These are phyloP conservation scores for Exophiala sp. DNA, from an alignment of 2,329 filamentous ascomycete genomes.

Conservation along the genomic window DNA sequence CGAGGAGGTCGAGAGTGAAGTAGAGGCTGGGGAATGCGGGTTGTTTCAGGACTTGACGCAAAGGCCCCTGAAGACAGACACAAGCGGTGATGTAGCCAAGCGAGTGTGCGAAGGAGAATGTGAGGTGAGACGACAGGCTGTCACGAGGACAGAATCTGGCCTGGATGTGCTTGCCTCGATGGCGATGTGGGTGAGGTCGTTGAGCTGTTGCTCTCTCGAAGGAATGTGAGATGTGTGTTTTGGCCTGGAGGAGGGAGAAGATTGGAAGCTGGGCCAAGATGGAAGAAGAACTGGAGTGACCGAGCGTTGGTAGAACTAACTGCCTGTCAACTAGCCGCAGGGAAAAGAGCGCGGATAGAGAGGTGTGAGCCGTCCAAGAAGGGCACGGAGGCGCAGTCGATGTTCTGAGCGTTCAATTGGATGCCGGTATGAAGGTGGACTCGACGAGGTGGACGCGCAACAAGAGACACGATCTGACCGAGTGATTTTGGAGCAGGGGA, in stretches of 20 bases:
- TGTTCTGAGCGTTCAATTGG: neutral
- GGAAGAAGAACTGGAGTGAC: slow-evolving; percentile 1
- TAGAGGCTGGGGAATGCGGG: slow-evolving; percentile 20
- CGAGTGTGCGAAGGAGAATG: slow-evolving; percentile 16
- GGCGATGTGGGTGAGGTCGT: slow-evolving; percentile 20
- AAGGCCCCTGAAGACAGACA: slow-evolving; percentile 14
- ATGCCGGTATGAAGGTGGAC: neutral
- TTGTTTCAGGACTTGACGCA: slow-evolving; percentile 21
- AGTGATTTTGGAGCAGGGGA: neutral
- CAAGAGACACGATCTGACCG: neutral
- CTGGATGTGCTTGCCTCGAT: slow-evolving; percentile 20
- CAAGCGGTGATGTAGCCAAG: slow-evolving; percentile 17
- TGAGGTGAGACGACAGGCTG: slow-evolving; percentile 5
- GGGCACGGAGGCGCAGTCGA: slow-evolving; percentile 1
- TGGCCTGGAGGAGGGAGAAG: slow-evolving; percentile 2
- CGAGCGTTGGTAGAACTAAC: neutral
- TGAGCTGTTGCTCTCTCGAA: slow-evolving; percentile 6
- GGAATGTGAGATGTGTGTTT: slow-evolving; percentile 18
- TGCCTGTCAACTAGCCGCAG: neutral
- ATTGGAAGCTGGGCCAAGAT: slow-evolving; percentile 1
- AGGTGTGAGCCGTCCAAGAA: neutral
- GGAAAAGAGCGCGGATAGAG: neutral
- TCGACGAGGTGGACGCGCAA: neutral
- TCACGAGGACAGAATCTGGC: slow-evolving; percentile 6
- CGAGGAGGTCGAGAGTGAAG: slow-evolving; percentile 9